phyloP scores from a whole-genome alignment of 2,329 filamentous ascomycete genomes.

The Sporothrix euskadiensis region DNA sequence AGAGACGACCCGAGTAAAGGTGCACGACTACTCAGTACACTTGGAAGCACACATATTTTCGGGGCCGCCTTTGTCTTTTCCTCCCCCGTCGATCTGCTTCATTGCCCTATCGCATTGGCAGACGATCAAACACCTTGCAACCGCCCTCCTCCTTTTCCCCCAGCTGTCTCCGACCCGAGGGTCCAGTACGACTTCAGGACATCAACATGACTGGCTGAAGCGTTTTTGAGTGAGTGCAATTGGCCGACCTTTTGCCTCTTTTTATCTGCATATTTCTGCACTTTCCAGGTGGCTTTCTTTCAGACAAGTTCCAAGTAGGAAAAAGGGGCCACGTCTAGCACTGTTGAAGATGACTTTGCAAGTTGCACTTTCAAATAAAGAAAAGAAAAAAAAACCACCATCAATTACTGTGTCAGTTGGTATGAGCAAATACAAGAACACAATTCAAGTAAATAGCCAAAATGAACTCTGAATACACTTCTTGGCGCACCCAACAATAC shows the following conservation, averaged over 20 bases:
- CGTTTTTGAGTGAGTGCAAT: background rate
- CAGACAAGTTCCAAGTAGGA: conserved; percentile 7
- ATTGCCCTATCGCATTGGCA: conserved; percentile 18
- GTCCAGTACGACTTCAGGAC: background rate
- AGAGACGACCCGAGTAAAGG: background rate
- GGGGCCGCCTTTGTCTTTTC: background rate
- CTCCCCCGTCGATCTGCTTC: conserved; percentile 24
- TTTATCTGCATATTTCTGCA: background rate
- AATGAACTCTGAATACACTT: too few species aligned
- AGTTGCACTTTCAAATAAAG: background rate
- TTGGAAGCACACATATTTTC: background rate
- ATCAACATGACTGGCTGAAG: background rate
- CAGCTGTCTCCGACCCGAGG: background rate
- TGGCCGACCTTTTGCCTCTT: background rate
- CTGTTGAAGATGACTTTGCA: too few species aligned
- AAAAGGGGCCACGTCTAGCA: background rate
- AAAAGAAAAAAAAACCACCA: background rate
- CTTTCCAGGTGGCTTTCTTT: background rate
- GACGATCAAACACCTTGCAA: conserved; percentile 26
- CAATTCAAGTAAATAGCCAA: background rate
- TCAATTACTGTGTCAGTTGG: too few species aligned
- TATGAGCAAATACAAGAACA: too few species aligned
- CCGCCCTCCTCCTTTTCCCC: background rate
- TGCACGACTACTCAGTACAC: background rate
- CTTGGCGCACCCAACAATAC: background rate